Base-by-base conservation (phyloP, 176 grass and related monocot genomes). In the Rhipidocladum racemiflorum region DNA sequence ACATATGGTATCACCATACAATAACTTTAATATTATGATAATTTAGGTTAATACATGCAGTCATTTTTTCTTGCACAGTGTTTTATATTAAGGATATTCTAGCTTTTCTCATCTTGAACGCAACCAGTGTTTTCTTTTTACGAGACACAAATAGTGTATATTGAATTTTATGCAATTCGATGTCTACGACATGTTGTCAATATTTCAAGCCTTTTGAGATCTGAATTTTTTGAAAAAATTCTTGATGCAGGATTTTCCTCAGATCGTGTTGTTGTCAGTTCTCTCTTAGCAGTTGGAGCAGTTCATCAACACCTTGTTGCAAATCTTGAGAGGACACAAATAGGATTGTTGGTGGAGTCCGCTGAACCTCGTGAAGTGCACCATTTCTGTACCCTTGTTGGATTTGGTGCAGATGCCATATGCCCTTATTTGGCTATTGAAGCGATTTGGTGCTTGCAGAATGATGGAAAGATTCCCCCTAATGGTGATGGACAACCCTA, bases 351-450 rank as follows among this genome's bases (percentile, higher is more conserved):
- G 77, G 85, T 95, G 2, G 96, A 99, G 76, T 95, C 93, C 23
- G 96, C 93, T 85, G 96, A 99, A 87, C 96, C 96, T 73, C 93
- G 96, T 18, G 96, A 99, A 89, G 96, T 99, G 70, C 96, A 99
- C 68, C 96, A 99, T 72, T 99, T 99, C 68, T 95, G 96, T 57
- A 91, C 96, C 20, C 93, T 99, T 60, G 85, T 99, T 51, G 96
- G 96, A 34, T 99, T 91, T 85, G 96, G 96, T 54, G 96, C 96
- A 62, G 96, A 99, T 87, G 96, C 91, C 51, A 90, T 99, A 75
- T 99, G 96, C 74, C 96, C 96, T 54, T 99, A 95, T 84, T 81
- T 99, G 62, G 83, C 96, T 36, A 85, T 93, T 18, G 96, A 99
- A 86, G 91, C 85, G 61, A 91, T 99, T 81, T 99, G 92, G 91